Evolutionary conservation across 2,329 filamentous ascomycete species (phyloP), one percentile per base, ranked within the genome.

Genomic region (Botrytis porri): DNA sequence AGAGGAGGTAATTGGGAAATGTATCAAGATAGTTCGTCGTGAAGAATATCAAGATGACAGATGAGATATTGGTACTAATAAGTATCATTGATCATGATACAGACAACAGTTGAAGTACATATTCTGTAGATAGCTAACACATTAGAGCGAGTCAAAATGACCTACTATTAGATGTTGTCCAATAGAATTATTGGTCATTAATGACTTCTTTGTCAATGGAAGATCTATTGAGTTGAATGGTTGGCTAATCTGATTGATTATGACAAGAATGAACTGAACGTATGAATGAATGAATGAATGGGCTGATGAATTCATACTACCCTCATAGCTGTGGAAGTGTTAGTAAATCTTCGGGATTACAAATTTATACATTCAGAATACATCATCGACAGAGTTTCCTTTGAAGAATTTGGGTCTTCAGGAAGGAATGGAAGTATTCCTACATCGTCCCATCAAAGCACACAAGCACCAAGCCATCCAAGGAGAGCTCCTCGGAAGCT

Each of bases 341-440:
- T 3, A 20, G 54, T 9, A 32, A 59, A 59, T 20, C 16, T 20
- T 22, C 29, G 22, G n/a, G 16, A 41, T 39, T 41, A 39, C 12
- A 37, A 37, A 64, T 64, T 35, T 8, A 1, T 25, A 8, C 4
- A 35, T 29, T 25, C 29, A 62, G 1, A 62, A 48, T 51, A 65
- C 63, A 65, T 65, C 63, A 65, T 65, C 4, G 25, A 65, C n/a
- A 48, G 18, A 6, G 6, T 48, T 35, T 51, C 43, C 43, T n/a
- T 35, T 48, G 6, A 51, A 18, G 14, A 65, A 20, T 7, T n/a
- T 65, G 29, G 14, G 35, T 43, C 63, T 51, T 51, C 14, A 16
- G 4, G 41, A 65, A 65, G 62, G 63, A 65, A 66, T 66, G 43
- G 32, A 66, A 51, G 63, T 32, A 48, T 54, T 18, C 29, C 45